Evolutionary conservation across 176 grass and related monocot genomes (phyloP).

Genomic region (Puya raimondii): DNA sequence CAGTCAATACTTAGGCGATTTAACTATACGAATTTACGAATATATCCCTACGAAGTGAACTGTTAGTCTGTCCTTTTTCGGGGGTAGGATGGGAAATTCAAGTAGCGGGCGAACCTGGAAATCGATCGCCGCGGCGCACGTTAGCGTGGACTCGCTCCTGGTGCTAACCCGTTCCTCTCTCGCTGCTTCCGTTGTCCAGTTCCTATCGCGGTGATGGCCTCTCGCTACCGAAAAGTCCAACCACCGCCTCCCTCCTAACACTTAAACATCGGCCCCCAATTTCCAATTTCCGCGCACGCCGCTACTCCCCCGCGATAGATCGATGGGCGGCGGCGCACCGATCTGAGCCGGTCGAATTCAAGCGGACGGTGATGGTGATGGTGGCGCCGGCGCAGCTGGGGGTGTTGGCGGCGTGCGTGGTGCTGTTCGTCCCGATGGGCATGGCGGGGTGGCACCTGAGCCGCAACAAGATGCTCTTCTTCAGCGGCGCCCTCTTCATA

Average conservation of each 20-base stretch:
- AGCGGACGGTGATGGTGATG: slow-evolving; percentile 23
- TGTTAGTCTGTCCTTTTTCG: no score
- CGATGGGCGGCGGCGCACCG: no score
- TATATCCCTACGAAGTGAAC: no score
- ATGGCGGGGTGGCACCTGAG: slow-evolving; percentile 91
- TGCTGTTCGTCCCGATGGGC: slow-evolving; percentile 96
- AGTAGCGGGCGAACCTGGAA: no score
- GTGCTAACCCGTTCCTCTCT: slow-evolving; percentile 1
- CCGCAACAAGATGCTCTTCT: slow-evolving; percentile 98
- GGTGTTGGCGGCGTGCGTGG: slow-evolving; percentile 67
- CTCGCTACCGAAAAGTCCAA: slow-evolving; percentile 14
- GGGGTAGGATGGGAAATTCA: no score
- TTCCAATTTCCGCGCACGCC: neutral
- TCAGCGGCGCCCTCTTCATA: slow-evolving; percentile 83
- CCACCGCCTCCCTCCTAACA: neutral
- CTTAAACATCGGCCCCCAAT: neutral
- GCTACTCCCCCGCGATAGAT: neutral
- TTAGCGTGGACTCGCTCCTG: neutral
- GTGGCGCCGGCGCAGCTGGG: slow-evolving; percentile 50
- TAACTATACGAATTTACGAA: no score
- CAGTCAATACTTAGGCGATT: no score
- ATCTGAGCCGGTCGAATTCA: no score
- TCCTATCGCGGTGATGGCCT: slow-evolving; percentile 22
- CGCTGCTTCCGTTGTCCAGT: slow-evolving; percentile 9
- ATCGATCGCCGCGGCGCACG: neutral